Conservation (phyloP, 2,329 filamentous ascomycete species). For the Beauveria pseudobassiana region DNA sequence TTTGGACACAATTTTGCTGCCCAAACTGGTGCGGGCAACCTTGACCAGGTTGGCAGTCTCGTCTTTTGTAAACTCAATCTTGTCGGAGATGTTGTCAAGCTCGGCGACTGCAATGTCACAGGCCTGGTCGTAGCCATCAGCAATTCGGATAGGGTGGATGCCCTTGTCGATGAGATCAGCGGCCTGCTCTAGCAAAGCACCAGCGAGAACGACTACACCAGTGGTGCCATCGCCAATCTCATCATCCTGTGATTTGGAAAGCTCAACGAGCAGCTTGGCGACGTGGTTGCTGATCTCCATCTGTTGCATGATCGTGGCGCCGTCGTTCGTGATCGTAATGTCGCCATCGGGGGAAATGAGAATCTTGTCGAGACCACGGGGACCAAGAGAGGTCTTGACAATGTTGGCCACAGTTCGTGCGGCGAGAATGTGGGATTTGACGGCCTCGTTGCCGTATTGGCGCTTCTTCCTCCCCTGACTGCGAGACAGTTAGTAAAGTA, state of each 20-base stretch:
- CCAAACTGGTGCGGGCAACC: slow-evolving; percentile 90
- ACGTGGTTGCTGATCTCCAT: slow-evolving; percentile 99
- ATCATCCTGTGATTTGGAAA: slow-evolving; percentile 97
- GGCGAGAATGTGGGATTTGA: slow-evolving; percentile 96
- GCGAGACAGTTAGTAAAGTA: slow-evolving; percentile 17
- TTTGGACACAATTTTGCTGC: slow-evolving; percentile 98
- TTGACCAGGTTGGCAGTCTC: slow-evolving; percentile 82
- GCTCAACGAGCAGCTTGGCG: slow-evolving; percentile 90
- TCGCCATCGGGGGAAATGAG: slow-evolving; percentile 97
- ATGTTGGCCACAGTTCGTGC: slow-evolving; percentile 95
- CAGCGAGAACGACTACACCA: slow-evolving; percentile 91
- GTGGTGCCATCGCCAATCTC: slow-evolving; percentile 98
- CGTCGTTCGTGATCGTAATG: slow-evolving; percentile 98
- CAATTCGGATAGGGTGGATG: slow-evolving; percentile 97
- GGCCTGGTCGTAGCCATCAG: slow-evolving; percentile 94
- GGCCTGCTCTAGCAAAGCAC: slow-evolving; percentile 90
- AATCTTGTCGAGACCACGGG: slow-evolving; percentile 96
- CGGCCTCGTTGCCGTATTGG: slow-evolving; percentile 90
- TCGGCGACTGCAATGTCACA: slow-evolving; percentile 94
- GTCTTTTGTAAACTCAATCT: slow-evolving; percentile 74
- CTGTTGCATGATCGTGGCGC: slow-evolving; percentile 91
- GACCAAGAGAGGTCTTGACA: slow-evolving; percentile 93
- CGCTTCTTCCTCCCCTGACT: slow-evolving; percentile 98
- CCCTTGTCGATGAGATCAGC: slow-evolving; percentile 99
- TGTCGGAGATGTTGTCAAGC: slow-evolving; percentile 87